Evolutionary conservation across 345 rosid genomes (phyloP).

Genomic region (Psidium friedrichsthalianum): DNA sequence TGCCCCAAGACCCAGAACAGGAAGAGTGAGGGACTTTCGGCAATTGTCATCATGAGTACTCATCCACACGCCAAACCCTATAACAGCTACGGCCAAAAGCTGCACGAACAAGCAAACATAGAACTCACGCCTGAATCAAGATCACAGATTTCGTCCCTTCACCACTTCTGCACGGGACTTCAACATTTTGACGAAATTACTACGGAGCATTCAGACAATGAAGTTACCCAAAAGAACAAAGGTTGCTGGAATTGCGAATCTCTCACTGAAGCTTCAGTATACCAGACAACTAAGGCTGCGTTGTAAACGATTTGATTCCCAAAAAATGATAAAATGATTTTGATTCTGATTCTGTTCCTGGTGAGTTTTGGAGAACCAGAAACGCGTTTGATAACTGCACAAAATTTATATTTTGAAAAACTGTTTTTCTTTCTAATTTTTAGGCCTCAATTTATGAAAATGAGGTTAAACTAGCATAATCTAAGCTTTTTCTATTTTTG

Average conservation of each 20-base stretch:
- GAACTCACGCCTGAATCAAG: neutral
- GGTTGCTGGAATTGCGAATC: neutral
- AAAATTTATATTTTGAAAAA: too few species aligned
- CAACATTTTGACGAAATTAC: neutral
- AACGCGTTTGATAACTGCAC: too few species aligned
- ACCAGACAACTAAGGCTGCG: neutral
- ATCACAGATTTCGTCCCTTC: neutral
- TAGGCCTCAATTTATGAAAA: too few species aligned
- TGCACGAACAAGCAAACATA: constrained; percentile 19
- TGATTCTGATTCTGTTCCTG: too few species aligned
- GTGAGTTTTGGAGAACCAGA: too few species aligned
- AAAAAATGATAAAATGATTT: too few species aligned
- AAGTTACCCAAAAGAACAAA: neutral
- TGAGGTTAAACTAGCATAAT: too few species aligned
- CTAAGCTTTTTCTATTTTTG: too few species aligned
- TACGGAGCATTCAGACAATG: neutral
- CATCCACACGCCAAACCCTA: constrained; percentile 91
- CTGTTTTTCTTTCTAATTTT: too few species aligned
- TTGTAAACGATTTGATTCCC: too few species aligned
- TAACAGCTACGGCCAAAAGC: constrained; percentile 66
- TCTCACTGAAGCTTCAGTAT: neutral
- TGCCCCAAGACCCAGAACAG: constrained; percentile 77
- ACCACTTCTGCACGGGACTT: neutral
- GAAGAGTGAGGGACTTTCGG: constrained; percentile 71
- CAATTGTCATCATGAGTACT: constrained; percentile 85